Conservation (phyloP, 345 rosid species). For the Sisymbrium irio region DNA sequence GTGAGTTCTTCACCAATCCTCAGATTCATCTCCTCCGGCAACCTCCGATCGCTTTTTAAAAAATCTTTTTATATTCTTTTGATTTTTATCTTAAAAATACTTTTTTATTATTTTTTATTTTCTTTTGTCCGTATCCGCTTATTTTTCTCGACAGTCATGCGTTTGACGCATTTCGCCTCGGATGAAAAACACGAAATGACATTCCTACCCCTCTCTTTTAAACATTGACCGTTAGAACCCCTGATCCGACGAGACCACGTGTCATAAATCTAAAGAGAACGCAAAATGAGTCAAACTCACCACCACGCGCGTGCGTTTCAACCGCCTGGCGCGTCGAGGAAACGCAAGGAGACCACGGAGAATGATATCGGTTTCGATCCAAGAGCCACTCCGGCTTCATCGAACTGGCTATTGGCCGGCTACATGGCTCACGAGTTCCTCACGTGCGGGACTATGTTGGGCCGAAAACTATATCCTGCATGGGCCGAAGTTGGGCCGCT, state of each 20-base stretch:
- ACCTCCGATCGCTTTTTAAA: background rate
- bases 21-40: background rate
- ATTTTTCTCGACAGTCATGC: background rate
- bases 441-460: slow-evolving; percentile 56
- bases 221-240: background rate
- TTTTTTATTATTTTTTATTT: background rate
- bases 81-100: background rate
- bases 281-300: slow-evolving; percentile 43
- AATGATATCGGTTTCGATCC: slow-evolving; percentile 22
- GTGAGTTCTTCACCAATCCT: background rate
- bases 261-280: background rate
- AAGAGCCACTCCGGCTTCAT: background rate
- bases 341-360: slow-evolving; percentile 52
- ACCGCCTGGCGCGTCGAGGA: slow-evolving; percentile 43
- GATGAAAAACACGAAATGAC: background rate
- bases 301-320: slow-evolving; percentile 34
- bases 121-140: slow-evolving; percentile 20
- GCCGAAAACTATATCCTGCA: slow-evolving; percentile 44
- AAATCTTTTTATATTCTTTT: background rate
- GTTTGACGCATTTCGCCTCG: slow-evolving; percentile 37
- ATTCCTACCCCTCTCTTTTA: slow-evolving; percentile 7
- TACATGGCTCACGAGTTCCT: slow-evolving; percentile 73
- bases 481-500: slow-evolving; percentile 33
- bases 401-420: slow-evolving; percentile 58
- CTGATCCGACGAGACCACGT: slow-evolving; percentile 31